Conservation (phyloP, 2,329 filamentous ascomycete species). For the Fusarium nanum region DNA sequence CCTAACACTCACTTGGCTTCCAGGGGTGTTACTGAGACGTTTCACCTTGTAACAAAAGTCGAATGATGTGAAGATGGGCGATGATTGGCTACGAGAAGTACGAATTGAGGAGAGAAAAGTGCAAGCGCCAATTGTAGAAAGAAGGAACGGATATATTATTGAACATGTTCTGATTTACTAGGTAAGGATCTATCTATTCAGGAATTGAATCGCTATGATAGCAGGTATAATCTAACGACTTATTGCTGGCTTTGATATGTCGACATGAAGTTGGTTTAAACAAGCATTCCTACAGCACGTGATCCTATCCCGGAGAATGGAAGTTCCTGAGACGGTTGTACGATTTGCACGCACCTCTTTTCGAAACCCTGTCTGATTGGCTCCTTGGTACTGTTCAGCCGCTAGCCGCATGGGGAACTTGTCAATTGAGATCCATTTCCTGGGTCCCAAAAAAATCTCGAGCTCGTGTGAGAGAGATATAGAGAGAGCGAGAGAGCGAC, state of each 20-base stretch:
- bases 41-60: conserved; percentile 58
- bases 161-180: neutral
- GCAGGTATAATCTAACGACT: neutral
- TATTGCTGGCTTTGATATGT: neutral
- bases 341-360: neutral
- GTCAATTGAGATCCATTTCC: conserved; percentile 46
- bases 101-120: neutral
- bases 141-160: neutral
- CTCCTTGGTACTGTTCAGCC: neutral
- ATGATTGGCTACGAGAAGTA: conserved; percentile 34
- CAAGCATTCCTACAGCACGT: conserved; percentile 20
- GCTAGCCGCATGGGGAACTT: conserved; percentile 35
- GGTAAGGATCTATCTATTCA: neutral
- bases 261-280: conserved; percentile 23
- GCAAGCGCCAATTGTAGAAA: neutral
- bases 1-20: conserved; percentile 33
- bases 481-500: conserved; percentile 23
- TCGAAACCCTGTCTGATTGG: conserved; percentile 33
- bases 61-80: conserved; percentile 37
- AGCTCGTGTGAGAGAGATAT: conserved; percentile 46
- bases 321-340: conserved; percentile 1
- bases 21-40: conserved; percentile 50
- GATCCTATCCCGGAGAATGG: conserved; percentile 16
- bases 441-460: conserved; percentile 50
- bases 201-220: neutral